These are phyloP conservation scores for Verticillium klebahnii DNA, from an alignment of 2,329 filamentous ascomycete genomes.

Conservation along the genomic window DNA sequence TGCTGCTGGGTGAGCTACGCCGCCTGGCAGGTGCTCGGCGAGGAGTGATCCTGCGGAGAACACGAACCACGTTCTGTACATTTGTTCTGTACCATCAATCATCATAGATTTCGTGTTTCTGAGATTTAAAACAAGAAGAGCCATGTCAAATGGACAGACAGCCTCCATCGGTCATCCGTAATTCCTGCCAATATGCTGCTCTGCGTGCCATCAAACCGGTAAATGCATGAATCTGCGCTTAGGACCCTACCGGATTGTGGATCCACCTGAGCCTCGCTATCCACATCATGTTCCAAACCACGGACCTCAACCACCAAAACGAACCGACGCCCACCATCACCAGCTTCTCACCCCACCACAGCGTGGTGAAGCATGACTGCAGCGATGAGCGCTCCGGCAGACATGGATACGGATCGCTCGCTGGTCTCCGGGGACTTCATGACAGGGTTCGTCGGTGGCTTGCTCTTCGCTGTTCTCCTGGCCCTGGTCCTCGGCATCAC, in stretches of 20 bases:
- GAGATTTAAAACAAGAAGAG: too few relatives aligned
- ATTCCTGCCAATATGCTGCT: too few relatives aligned
- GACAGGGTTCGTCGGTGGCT: neutral
- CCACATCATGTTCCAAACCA: neutral
- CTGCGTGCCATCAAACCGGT: too few relatives aligned
- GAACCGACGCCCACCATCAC: neutral
- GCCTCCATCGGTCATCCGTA: too few relatives aligned
- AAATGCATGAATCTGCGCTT: neutral
- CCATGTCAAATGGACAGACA: too few relatives aligned
- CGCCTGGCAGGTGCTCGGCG: conserved; percentile 11
- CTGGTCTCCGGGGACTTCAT: neutral
- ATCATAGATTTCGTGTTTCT: too few relatives aligned
- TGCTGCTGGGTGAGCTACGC: conserved; percentile 18
- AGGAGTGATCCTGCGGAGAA: neutral
- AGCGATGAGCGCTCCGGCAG: neutral
- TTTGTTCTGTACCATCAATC: too few relatives aligned
- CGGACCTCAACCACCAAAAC: neutral
- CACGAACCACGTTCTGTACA: too few relatives aligned
- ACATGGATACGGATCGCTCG: neutral
- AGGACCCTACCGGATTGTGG: neutral
- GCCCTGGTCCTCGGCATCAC: conserved; percentile 9
- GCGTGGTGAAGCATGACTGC: neutral
- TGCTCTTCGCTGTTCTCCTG: conserved; percentile 9
- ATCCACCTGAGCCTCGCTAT: neutral
- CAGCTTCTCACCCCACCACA: neutral